Evolutionary conservation across 1,284 basidiomycete species (phyloP), one percentile per base, ranked within the genome.

Genomic region (Cystobasidium pallidum): DNA sequence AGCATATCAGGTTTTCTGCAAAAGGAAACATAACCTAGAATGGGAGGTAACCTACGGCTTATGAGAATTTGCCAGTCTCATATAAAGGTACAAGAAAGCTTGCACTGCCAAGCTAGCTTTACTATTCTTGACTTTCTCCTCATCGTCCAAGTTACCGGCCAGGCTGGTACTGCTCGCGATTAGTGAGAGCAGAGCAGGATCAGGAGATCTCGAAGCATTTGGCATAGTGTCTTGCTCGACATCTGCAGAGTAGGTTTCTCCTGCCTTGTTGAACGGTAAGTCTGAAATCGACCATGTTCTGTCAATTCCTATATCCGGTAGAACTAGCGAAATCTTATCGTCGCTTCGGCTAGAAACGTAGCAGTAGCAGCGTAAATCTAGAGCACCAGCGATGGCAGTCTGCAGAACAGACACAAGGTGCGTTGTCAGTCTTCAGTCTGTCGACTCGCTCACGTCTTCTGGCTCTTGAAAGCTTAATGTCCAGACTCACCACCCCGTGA

Each of bases 341-440:
- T 94, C 91, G 41, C 85, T 81, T 68, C 90, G 87, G 15, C 91
- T 89, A 10, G 88, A 87, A 49, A 90, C 86, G 66, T 92, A 86
- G 10, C 90, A 91, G 82, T 94, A 99, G 82, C 95, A 99, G 63
- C 96, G 90, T 73, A 99, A 87, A 80, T 95, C 92, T 36, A 99
- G 91, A 11, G 93, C 89, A 28, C 93, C 94, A 11, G 95, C 96
- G 62, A 99, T 87, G 4, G 96, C 96, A 72, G 94, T 96, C 88
- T 94, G 76, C 34, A 0, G 2, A 68, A 2, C 28, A 1, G 15
- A 6, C 45, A 49, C 36, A 43, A 8, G 13, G 36, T 39, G 13
- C 36, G 36, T 39, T 13, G n/a, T n/a, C n/a, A n/a, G n/a, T n/a
- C n/a, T n/a, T n/a, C n/a, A n/a, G n/a, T n/a, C n/a, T n/a, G n/a